Evolutionary conservation across 2,329 filamentous ascomycete species (phyloP), one percentile per base, ranked within the genome.

Genomic region (Fusarium subglutinans): DNA sequence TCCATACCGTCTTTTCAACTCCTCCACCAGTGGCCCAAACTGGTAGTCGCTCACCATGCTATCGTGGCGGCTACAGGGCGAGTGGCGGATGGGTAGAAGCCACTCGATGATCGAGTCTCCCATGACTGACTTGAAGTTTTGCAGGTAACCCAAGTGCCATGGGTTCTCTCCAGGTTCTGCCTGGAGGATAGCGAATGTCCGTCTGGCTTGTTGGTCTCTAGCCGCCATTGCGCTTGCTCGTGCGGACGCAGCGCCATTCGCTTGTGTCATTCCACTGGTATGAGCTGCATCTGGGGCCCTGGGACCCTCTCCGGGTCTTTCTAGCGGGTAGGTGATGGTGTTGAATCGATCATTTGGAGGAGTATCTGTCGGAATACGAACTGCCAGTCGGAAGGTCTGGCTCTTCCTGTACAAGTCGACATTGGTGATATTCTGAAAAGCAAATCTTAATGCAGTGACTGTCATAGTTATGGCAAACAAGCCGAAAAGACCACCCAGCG

Each of bases 401-500:
- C 84, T 87, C 70, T 86, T 88, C 63, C 86, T 88, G 33, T 97
- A 85, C 66, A 91, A 89, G 80, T 99, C 96, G 66, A 99, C 92
- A 24, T 94, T 97, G 2, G 95, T 97, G 53, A 91, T 87, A 79
- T 98, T 98, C 60, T 88, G 84, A 53, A 92, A 82, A 44, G 92
- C 88, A 77, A 94, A 91, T 72, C 92, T 90, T 44, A 92, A 80
- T 8, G 93, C 93, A 53, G 91, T 95, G 44, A 88, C 79, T 6
- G 91, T 88, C 95, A 98, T 98, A 61, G 91, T 90, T 28, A 88
- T 86, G 2, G 92, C 87, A 81, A 98, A 98, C n/a, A 98, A 81
- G 44, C 90, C 90, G 78, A 98, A 98, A 65, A 98, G 86, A 18
- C 85, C 88, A 35, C 89, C 87, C 73, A 97, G 80, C 48, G 85